A percentile compares a stretch with the other conserved stretches of the same genome.
Conservation (phyloP, 2,329 filamentous ascomycete genomes). For the Paracorniculantispora psalliotae region DNA sequence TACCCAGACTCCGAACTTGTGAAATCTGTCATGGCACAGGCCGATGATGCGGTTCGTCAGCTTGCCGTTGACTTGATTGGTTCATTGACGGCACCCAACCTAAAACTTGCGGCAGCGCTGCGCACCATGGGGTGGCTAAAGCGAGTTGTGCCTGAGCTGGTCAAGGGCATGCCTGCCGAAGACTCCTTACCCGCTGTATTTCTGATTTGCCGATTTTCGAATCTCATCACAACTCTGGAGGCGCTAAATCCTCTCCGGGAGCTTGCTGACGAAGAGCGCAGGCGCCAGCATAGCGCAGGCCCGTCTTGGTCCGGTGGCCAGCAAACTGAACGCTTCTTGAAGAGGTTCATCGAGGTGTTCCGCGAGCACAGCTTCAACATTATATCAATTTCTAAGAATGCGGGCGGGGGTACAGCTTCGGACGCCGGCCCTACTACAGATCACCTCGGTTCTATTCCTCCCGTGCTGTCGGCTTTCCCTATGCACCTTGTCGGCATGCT, state of each 20-base stretch:
- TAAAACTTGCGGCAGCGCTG: slow-evolving; percentile 87
- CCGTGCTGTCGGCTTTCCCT: slow-evolving; percentile 77
- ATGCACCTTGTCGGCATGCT: slow-evolving; percentile 78
- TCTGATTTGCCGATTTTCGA: slow-evolving; percentile 77
- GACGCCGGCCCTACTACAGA: slow-evolving; percentile 15
- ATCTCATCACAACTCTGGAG: slow-evolving; percentile 71
- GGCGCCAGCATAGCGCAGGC: slow-evolving; percentile 38
- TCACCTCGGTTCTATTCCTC: slow-evolving; percentile 58
- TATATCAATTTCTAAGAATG: slow-evolving; percentile 87
- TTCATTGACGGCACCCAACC: slow-evolving; percentile 67
- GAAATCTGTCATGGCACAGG: slow-evolving; percentile 66
- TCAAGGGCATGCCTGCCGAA: slow-evolving; percentile 39
- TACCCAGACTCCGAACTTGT: slow-evolving; percentile 78
- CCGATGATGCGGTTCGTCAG: slow-evolving; percentile 80
- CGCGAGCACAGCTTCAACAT: slow-evolving; percentile 96
- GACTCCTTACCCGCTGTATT: slow-evolving; percentile 77
- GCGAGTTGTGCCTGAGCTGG: slow-evolving; percentile 74
- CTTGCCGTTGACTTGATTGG: slow-evolving; percentile 81
- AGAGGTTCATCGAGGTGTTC: slow-evolving; percentile 95
- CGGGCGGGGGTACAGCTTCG: slow-evolving; percentile 44
- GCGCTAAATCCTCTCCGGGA: slow-evolving; percentile 82
- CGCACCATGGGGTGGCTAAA: slow-evolving; percentile 88
- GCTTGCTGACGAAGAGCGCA: slow-evolving; percentile 79
- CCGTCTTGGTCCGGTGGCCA: slow-evolving; percentile 65
- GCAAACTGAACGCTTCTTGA: slow-evolving; percentile 90